Percentiles rank a stretch among this genome's conserved stretches.
Evolutionary conservation across 202 grass and related monocot genomes (phyloP).

Genomic region (Sporobolus alterniflorus): DNA sequence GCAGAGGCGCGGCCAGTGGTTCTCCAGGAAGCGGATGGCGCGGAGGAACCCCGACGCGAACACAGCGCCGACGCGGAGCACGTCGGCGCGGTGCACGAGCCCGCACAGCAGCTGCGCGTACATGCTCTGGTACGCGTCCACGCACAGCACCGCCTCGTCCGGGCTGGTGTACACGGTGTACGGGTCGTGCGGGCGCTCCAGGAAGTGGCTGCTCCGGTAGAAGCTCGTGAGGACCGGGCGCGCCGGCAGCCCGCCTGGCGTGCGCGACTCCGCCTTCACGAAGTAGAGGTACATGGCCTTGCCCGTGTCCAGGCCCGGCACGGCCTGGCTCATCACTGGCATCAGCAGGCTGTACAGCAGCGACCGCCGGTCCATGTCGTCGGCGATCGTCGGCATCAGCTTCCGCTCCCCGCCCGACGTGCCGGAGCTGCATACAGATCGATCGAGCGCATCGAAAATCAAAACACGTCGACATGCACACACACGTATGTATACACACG

Average conservation of each 20-base stretch:
- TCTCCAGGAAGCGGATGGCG: slow-evolving; percentile 81
- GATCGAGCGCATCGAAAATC: background rate
- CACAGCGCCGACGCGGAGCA: slow-evolving; percentile 87
- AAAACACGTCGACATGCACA: too few species aligned
- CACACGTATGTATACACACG: background rate
- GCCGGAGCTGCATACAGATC: slow-evolving; percentile 76
- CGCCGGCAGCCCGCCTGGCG: slow-evolving; percentile 72
- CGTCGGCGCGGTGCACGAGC: slow-evolving; percentile 76
- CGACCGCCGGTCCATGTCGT: slow-evolving; percentile 81
- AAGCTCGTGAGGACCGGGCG: slow-evolving; percentile 92
- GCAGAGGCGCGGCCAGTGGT: slow-evolving; percentile 82
- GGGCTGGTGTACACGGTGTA: slow-evolving; percentile 89
- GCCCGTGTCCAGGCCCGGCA: slow-evolving; percentile 79
- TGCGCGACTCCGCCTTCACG: slow-evolving; percentile 84
- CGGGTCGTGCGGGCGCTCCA: slow-evolving; percentile 68
- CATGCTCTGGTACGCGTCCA: slow-evolving; percentile 94
- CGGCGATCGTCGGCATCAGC: slow-evolving; percentile 86
- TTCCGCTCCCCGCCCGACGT: slow-evolving; percentile 93
- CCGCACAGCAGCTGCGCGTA: slow-evolving; percentile 97
- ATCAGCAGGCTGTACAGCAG: slow-evolving; percentile 73
- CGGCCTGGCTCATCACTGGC: slow-evolving; percentile 83
- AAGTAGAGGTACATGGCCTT: slow-evolving; percentile 98
- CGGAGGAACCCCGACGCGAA: slow-evolving; percentile 94
- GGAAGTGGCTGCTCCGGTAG: slow-evolving; percentile 91
- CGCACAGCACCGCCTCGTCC: slow-evolving; percentile 83